These are phyloP conservation scores for Elaeis guineensis DNA, from an alignment of 176 grass and related monocot species.

Conservation along the genomic window DNA sequence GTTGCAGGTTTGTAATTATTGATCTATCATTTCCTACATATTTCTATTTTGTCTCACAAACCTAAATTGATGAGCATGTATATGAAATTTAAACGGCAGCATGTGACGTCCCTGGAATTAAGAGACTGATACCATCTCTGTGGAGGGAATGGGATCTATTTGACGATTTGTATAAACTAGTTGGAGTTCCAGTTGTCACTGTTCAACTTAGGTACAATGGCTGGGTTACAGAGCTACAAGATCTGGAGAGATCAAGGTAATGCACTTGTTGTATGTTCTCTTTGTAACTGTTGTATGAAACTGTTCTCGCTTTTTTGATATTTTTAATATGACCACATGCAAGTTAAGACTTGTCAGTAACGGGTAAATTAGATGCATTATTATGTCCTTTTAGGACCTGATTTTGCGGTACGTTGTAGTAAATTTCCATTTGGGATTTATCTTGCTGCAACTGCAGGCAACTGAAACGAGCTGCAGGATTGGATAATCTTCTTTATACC, in stretches of 20 bases:
- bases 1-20: conserved; percentile 60
- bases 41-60: conserved; percentile 6
- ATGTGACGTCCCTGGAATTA: conserved; percentile 92
- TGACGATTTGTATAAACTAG: conserved; percentile 93
- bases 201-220: conserved; percentile 99
- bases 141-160: conserved; percentile 94
- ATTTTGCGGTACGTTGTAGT: no score
- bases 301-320: not conserved
- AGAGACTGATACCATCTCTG: conserved; percentile 75
- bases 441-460: conserved; percentile 44
- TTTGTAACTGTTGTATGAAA: not conserved
- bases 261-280: conserved; percentile 1
- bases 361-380: no score
- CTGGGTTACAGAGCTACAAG: conserved; percentile 91
- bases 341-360: no score
- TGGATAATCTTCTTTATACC: conserved; percentile 97
- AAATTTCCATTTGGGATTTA: conserved; percentile 1
- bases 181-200: conserved; percentile 96
- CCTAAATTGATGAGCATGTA: conserved; percentile 8
- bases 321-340: no score
- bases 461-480: conserved; percentile 60
- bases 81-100: conserved; percentile 37
- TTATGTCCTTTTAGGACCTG: no score
- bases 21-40: not conserved
- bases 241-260: conserved; percentile 90